Evolutionary conservation across 306 rosid genomes (phyloP), one percentile per base, ranked within the genome.

Genomic region (Vigna unguiculata): DNA sequence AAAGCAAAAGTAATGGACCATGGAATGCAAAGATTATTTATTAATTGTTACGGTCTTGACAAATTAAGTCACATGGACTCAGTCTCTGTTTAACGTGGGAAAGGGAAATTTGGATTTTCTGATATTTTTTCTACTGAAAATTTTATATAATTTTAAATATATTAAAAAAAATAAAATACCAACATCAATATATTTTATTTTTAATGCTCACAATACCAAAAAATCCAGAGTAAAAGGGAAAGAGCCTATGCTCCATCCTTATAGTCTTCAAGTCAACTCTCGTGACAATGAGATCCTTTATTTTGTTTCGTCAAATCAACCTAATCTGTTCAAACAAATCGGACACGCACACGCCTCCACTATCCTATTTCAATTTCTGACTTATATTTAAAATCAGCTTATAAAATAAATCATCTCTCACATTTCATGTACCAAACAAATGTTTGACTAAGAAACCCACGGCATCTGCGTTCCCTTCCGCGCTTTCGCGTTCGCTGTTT

Each of bases 261-360:
- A n/a, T n/a, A 11, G 43, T 40, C 30, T 22, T 3, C 48, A 6
- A 54, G 65, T 72, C 76, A 54, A 72, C 76, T 54, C 21, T 54
- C 65, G 1, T 72, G 53, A 15, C 38, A 40, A 1, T 7, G 11
- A 9, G 2, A 40, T 2, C 1, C 2, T 36, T 38, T 40, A 40
- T 40, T 40, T 9, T 0, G 6, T 51, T 53, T 9, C 10, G 59
- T 53, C 59, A 20, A 53, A 19, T 3, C 4, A 11, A 43, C 48
- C 15, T 11, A 43, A 2, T 41, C 47, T 10, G 3, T 41, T 41
- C 47, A 41, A 41, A 41, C 15, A 41, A 41, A 41, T 41, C 47
- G 1, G 14, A 41, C 5, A 12, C 16, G 4, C 48, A 43, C 48
- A 43, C 48, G 48, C 48, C 15, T 12, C 48, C 16, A 11, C 16